Conservation (phyloP, 2,329 filamentous ascomycete genomes). For the Fusarium nanum region DNA sequence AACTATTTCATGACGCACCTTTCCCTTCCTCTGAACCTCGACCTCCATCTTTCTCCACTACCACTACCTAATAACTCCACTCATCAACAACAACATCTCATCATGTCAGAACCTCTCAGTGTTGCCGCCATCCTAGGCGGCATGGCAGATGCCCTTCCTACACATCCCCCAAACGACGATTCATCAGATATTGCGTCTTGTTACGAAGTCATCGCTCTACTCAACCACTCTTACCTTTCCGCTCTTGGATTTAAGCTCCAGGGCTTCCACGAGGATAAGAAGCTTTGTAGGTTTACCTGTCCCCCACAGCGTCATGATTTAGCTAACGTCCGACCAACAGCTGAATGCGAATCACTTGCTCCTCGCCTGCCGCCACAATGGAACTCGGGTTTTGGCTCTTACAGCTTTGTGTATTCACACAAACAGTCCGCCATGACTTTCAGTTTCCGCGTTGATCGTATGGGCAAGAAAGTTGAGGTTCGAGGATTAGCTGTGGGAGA, state of each 20-base stretch:
- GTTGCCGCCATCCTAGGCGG: conserved; percentile 59
- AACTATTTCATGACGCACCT: conserved; percentile 44
- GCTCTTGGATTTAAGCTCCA: conserved; percentile 83
- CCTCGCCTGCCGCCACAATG: conserved; percentile 79
- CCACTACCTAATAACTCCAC: neutral
- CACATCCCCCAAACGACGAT: conserved; percentile 63
- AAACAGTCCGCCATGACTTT: conserved; percentile 86
- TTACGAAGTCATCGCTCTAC: conserved; percentile 85
- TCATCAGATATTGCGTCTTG: conserved; percentile 74
- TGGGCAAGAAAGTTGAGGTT: conserved; percentile 86
- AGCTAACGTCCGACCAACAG: conserved; percentile 31
- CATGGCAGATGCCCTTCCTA: conserved; percentile 71
- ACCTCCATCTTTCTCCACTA: conserved; percentile 15
- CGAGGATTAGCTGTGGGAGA: conserved; percentile 82
- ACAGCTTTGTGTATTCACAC: conserved; percentile 89
- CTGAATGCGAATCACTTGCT: conserved; percentile 65
- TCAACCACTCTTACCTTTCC: conserved; percentile 84
- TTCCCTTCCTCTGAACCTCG: conserved; percentile 1
- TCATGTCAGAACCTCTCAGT: conserved; percentile 47
- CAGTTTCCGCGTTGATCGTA: conserved; percentile 81
- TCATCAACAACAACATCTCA: neutral
- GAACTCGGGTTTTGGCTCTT: conserved; percentile 78
- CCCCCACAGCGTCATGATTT: neutral
- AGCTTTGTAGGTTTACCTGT: conserved; percentile 65
- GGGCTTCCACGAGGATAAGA: conserved; percentile 86